Base-by-base conservation (phyloP, 2,329 filamentous ascomycete species). In the Penicillium sp. region DNA sequence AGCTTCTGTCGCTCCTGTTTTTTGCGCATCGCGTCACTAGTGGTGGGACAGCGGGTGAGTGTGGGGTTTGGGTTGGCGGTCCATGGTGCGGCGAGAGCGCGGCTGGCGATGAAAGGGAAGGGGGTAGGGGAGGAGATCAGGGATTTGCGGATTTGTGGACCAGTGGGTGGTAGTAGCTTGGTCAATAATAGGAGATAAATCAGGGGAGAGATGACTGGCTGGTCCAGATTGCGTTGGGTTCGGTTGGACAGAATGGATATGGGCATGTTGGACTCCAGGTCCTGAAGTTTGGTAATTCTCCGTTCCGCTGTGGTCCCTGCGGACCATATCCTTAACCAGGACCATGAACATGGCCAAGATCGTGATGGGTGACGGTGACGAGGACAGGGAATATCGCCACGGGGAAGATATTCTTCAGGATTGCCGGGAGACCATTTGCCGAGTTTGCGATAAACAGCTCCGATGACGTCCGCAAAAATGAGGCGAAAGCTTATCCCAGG, bases 401-500 rank as follows among this genome's bases (percentile, higher is more conserved):
- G n/a, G 7, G 23, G 24, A 29, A 23, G 5, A 9, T 13, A 29
- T 27, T 27, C 36, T 18, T 30, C 29, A 17, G 12, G 42, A 37
- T 23, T 48, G 27, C 34, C 37, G 21, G 34, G 13, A 26, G 8
- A 46, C 29, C 29, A 26, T 18, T 29, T 40, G 37, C 46, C 32
- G 37, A 36, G 12, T 24, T 34, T 18, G 29, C 5, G 15, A n/a
- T n/a, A n/a, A n/a, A n/a, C n/a, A n/a, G n/a, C n/a, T n/a, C n/a
- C 39, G 15, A 17, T 37, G 24, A 48, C 27, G 32, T 26, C 43
- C 43, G 13, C 41, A 46, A 49, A 54, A 54, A 34, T 49, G 51
- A 41, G 48, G 51, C 48, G 18, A 48, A 57, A 59, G 54, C 52
- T 58, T 50, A 55, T 51, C 27, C n/a, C 18, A 39, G 46, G 44